Conservation (phyloP, 257 asterid genomes). For the Forsythia suspensa region DNA sequence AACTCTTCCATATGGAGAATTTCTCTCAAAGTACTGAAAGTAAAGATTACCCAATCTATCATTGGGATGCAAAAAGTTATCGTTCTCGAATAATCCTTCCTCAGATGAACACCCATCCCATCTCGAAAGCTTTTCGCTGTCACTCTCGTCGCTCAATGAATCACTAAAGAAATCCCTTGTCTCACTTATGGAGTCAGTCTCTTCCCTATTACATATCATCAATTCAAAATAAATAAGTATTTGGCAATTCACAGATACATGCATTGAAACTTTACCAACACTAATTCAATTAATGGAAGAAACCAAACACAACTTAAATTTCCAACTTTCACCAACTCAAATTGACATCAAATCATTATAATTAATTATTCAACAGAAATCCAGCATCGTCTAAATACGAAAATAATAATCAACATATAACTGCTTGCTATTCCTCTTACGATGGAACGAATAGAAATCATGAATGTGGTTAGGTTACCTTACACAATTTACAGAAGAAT, state of each 20-base stretch:
- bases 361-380: too few relatives aligned
- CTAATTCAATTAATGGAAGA: too few relatives aligned
- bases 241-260: not conserved
- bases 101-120: conserved; percentile 74
- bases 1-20: conserved; percentile 69
- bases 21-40: conserved; percentile 62
- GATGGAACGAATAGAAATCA: not conserved
- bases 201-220: conserved; percentile 41
- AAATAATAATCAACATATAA: too few relatives aligned
- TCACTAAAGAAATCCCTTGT: conserved; percentile 70
- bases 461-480: conserved; percentile 44
- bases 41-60: conserved; percentile 65
- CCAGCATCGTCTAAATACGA: too few relatives aligned
- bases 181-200: conserved; percentile 54
- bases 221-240: not conserved
- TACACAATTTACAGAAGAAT: conserved; percentile 56
- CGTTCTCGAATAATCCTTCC: conserved; percentile 52
- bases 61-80: conserved; percentile 40
- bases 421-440: not conserved
- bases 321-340: too few relatives aligned
- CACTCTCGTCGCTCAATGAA: conserved; percentile 71
- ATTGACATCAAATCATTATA: not conserved
- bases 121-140: conserved; percentile 62
- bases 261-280: not conserved
- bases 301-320: too few relatives aligned